A percentile compares a stretch with the other conserved stretches of the same genome.
These are phyloP conservation scores for Lipomyces chichibuensis DNA, from an alignment of 805 yeast species.

Conservation along the genomic window DNA sequence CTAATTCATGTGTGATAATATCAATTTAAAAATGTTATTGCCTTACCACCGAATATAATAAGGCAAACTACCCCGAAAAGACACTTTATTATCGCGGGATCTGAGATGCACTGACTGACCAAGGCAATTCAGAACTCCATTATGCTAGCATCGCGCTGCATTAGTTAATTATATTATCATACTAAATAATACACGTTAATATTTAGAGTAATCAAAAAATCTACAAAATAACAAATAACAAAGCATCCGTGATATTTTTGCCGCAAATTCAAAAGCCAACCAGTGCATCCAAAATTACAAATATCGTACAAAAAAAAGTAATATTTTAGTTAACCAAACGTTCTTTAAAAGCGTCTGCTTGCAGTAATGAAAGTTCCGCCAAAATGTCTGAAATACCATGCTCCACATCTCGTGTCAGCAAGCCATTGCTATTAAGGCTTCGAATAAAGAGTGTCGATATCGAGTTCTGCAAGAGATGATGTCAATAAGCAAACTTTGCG, in stretches of 20 bases:
- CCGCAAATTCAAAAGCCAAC: neutral
- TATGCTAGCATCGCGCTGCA: too few species aligned
- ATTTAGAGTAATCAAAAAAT: neutral
- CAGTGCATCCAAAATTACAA: neutral
- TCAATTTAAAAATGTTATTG: too few species aligned
- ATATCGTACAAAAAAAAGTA: neutral
- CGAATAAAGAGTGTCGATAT: slow-evolving; percentile 40
- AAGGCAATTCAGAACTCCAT: too few species aligned
- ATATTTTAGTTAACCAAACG: neutral
- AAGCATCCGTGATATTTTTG: neutral
- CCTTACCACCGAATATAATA: too few species aligned
- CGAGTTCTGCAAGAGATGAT: slow-evolving; percentile 36
- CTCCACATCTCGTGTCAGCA: neutral
- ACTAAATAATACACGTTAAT: neutral
- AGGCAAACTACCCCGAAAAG: too few species aligned
- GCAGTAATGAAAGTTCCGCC: slow-evolving; percentile 1
- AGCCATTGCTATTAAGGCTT: slow-evolving; percentile 4
- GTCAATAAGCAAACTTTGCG: neutral
- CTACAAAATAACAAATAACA: neutral
- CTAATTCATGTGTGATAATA: too few species aligned
- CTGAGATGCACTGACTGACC: too few species aligned
- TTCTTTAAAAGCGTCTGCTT: neutral
- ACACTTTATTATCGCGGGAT: too few species aligned
- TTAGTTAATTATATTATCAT: too few species aligned
- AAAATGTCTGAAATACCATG: neutral